A percentile compares a stretch with the other conserved stretches of the same genome.
Evolutionary conservation across 805 yeast species (phyloP).

Genomic region (Yamadazyma olivae): DNA sequence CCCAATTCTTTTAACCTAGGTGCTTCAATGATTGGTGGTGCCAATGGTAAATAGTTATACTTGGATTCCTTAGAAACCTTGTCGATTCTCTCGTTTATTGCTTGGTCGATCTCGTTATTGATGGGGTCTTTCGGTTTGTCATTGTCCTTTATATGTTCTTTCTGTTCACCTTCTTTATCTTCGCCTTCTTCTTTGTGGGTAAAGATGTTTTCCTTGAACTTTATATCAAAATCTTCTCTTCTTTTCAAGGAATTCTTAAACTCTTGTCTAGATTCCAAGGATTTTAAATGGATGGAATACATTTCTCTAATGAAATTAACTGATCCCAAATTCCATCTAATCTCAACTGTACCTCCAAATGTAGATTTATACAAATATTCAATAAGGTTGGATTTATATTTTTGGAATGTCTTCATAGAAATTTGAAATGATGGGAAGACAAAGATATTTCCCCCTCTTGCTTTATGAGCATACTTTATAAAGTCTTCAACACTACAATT

Average conservation of each 20-base stretch:
- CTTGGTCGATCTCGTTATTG: slow-evolving; percentile 27
- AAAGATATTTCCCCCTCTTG: slow-evolving; percentile 78
- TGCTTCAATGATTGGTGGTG: slow-evolving; percentile 79
- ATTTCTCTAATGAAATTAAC: slow-evolving; percentile 87
- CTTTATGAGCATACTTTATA: slow-evolving; percentile 50
- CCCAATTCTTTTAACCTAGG: slow-evolving; percentile 91
- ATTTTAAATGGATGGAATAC: slow-evolving; percentile 82
- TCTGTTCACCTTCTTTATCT: neutral
- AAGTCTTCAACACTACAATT: slow-evolving; percentile 52
- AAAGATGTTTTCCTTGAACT: slow-evolving; percentile 14
- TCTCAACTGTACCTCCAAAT: slow-evolving; percentile 87
- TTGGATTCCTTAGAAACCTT: slow-evolving; percentile 35
- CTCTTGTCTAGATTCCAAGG: slow-evolving; percentile 57
- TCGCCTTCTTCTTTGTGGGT: neutral
- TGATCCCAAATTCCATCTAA: slow-evolving; percentile 92
- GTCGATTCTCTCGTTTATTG: slow-evolving; percentile 33
- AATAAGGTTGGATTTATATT: slow-evolving; percentile 47
- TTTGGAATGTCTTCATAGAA: slow-evolving; percentile 73
- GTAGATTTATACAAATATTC: slow-evolving; percentile 67
- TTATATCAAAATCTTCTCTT: slow-evolving; percentile 8
- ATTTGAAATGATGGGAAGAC: slow-evolving; percentile 74
- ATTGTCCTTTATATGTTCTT: neutral
- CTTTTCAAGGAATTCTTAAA: slow-evolving; percentile 34
- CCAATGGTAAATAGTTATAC: slow-evolving; percentile 60
- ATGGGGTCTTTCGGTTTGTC: slow-evolving; percentile 2